Percentiles rank a stretch among this genome's conserved stretches.
These are phyloP conservation scores for Emmonsia crescens DNA, from an alignment of 2,329 filamentous ascomycete genomes.

Conservation along the genomic window DNA sequence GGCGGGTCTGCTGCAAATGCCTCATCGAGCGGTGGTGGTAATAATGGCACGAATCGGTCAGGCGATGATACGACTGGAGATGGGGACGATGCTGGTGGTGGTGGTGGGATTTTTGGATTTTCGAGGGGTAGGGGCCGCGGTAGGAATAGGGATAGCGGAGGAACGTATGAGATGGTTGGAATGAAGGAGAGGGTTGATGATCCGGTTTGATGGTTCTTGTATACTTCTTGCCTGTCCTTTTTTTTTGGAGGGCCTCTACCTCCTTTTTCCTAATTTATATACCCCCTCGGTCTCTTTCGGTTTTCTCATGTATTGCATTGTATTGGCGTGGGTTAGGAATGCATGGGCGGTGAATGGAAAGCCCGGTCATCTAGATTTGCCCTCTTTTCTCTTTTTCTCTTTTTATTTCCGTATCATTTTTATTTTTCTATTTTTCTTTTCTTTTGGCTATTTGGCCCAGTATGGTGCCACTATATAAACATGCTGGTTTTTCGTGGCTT, in stretches of 20 bases:
- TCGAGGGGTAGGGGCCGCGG: constrained; percentile 16
- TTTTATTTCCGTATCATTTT: background rate
- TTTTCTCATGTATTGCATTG: background rate
- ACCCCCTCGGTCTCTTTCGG: background rate
- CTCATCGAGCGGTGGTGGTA: constrained; percentile 34
- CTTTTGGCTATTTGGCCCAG: background rate
- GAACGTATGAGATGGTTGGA: constrained; percentile 54
- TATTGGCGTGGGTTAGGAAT: background rate
- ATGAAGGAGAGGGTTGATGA: constrained; percentile 41
- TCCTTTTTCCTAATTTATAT: background rate
- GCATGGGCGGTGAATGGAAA: background rate
- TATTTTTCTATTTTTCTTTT: background rate
- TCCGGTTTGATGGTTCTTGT: constrained; percentile 35
- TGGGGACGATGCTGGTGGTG: constrained; percentile 10
- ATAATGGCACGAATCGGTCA: constrained; percentile 26
- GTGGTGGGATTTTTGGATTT: constrained; percentile 10
- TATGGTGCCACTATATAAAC: background rate
- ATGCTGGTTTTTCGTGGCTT: background rate
- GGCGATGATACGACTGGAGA: constrained; percentile 25
- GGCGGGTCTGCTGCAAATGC: constrained; percentile 38
- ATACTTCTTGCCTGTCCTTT: constrained; percentile 1
- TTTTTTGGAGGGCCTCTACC: constrained; percentile 1
- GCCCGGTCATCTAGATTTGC: background rate
- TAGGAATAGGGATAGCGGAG: constrained; percentile 18
- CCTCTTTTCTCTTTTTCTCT: background rate